These are phyloP conservation scores for Cyclotella cryptica DNA, from an alignment of 108 stramenopile species.

Conservation along the genomic window DNA sequence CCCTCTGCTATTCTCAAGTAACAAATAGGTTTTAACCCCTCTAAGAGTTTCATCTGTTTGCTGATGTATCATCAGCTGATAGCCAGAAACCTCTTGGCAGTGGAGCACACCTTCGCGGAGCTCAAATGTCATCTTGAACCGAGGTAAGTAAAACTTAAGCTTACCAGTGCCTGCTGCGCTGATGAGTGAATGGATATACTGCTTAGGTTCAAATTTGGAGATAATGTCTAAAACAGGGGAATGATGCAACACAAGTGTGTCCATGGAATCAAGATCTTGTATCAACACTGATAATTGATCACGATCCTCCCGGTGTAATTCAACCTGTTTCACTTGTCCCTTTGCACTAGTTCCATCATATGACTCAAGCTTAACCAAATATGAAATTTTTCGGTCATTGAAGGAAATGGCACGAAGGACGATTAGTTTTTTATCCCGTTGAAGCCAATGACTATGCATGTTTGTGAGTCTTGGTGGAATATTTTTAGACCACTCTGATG, in stretches of 20 bases:
- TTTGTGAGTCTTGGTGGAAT: conserved; percentile 44
- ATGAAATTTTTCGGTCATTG: conserved; percentile 36
- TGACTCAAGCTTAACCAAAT: conserved; percentile 10
- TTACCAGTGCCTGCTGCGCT: neutral
- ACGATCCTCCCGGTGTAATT: conserved; percentile 2
- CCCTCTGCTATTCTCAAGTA: conserved; percentile 21
- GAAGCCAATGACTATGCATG: conserved; percentile 64
- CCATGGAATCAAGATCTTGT: conserved; percentile 3
- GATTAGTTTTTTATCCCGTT: conserved; percentile 30
- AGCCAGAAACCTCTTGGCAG: conserved; percentile 35
- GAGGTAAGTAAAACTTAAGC: conserved; percentile 38
- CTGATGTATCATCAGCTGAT: conserved; percentile 23
- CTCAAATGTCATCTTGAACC: conserved; percentile 47
- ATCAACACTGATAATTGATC: neutral
- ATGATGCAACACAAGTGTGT: conserved; percentile 28
- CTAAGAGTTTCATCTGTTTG: conserved; percentile 35
- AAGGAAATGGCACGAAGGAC: conserved; percentile 43
- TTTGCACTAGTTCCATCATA: neutral
- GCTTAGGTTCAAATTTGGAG: conserved; percentile 26
- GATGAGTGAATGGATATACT: conserved; percentile 26
- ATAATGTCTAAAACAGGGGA: conserved; percentile 25
- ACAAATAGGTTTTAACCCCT: conserved; percentile 33
- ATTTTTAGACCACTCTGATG: conserved; percentile 38
- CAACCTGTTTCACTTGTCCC: conserved; percentile 29
- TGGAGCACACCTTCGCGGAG: conserved; percentile 13